A percentile compares a stretch with the other conserved stretches of the same genome.
Conservation (phyloP, 2,329 filamentous ascomycete genomes). For the Pseudocercospora pini-densiflorae region DNA sequence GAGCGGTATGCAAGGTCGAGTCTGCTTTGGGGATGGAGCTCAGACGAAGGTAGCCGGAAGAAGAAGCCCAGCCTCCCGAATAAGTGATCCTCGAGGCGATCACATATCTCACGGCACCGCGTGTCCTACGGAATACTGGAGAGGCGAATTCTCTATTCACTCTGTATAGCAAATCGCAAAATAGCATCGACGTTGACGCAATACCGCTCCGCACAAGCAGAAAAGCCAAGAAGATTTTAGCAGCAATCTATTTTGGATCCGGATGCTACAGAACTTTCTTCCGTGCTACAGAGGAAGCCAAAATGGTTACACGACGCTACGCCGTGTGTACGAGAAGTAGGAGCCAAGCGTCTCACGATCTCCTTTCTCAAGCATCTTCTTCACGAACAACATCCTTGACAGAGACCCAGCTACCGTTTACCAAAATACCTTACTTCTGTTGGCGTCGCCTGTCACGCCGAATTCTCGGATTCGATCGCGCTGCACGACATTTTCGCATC, state of each 20-base stretch:
- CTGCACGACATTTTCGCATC: not conserved
- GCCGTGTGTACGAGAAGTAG: slow-evolving; percentile 5
- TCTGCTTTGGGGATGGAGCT: not conserved
- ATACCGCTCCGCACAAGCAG: not conserved
- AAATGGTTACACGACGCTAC: not conserved
- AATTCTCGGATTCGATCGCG: not conserved
- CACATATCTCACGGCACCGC: not conserved
- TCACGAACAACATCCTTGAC: slow-evolving; percentile 5
- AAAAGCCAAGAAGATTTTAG: slow-evolving; percentile 3
- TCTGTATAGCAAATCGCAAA: not conserved
- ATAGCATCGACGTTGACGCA: not conserved
- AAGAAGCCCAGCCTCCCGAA: not conserved
- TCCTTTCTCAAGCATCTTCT: slow-evolving; percentile 5
- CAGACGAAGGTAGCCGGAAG: not conserved
- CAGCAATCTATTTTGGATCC: slow-evolving; percentile 5
- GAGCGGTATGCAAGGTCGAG: not conserved
- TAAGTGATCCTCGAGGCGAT: not conserved
- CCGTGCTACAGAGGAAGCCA: not conserved
- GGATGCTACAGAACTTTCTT: not conserved
- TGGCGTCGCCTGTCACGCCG: slow-evolving; percentile 1
- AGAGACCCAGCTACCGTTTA: not conserved
- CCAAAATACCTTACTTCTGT: slow-evolving; percentile 5
- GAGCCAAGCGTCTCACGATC: slow-evolving; percentile 1
- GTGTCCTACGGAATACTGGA: not conserved
- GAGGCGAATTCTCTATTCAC: not conserved